phyloP scores from a whole-genome alignment of 2,329 filamentous ascomycete genomes.

The Botryosphaeria dothidea region DNA sequence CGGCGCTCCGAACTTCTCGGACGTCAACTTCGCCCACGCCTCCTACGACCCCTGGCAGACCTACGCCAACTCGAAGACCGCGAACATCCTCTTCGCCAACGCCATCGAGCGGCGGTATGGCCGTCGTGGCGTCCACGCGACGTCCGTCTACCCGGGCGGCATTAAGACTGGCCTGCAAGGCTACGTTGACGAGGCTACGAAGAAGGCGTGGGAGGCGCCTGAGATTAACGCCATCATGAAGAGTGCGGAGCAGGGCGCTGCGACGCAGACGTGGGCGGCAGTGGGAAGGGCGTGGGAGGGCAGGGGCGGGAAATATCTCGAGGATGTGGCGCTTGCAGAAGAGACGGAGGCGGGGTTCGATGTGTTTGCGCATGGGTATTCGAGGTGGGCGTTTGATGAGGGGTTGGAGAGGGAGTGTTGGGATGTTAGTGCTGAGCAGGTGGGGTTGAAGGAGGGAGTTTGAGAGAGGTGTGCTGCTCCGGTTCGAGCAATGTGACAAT shows the following conservation, averaged over 20 bases:
- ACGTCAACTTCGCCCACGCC: too few relatives aligned
- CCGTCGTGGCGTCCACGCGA: too few relatives aligned
- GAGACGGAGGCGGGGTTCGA: background rate
- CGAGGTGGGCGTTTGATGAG: conserved; percentile 11
- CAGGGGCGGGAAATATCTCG: conserved; percentile 37
- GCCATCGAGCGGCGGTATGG: background rate
- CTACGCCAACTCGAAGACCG: too few relatives aligned
- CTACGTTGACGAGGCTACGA: conserved; percentile 46
- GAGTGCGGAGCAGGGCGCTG: conserved; percentile 28
- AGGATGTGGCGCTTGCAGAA: conserved; percentile 27
- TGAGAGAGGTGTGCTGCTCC: background rate
- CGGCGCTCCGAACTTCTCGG: too few relatives aligned
- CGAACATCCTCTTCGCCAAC: conserved; percentile 30
- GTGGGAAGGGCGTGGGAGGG: conserved; percentile 14
- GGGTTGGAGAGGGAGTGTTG: conserved; percentile 6
- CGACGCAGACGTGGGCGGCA: conserved; percentile 47
- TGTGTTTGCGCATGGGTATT: conserved; percentile 15
- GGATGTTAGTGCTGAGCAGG: conserved; percentile 22
- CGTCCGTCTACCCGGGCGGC: conserved; percentile 32
- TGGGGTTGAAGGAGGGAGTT: conserved; percentile 20
- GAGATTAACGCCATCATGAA: conserved; percentile 41
- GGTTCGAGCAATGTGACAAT: too few relatives aligned
- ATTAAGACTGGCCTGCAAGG: conserved; percentile 44
- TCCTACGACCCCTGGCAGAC: too few relatives aligned
- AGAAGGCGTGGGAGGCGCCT: conserved; percentile 47